Percentiles rank a stretch among this genome's conserved stretches.
Evolutionary conservation across 345 rosid genomes (phyloP).

Genomic region (Abelmoschus esculentus): DNA sequence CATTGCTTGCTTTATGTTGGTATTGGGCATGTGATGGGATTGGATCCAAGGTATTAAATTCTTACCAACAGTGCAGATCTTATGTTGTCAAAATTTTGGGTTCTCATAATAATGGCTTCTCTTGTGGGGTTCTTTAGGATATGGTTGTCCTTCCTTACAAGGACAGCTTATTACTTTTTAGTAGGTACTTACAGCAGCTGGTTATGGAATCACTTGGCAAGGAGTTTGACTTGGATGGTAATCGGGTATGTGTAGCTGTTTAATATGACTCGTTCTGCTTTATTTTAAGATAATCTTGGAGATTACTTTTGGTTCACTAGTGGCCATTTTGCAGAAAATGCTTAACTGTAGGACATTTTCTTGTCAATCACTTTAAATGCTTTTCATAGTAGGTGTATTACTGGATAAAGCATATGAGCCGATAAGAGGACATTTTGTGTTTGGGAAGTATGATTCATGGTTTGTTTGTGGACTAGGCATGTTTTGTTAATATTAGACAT

Average conservation of each 20-base stretch:
- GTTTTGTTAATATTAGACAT: no score
- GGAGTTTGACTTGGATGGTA: slow-evolving; percentile 93
- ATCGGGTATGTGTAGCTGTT: slow-evolving; percentile 46
- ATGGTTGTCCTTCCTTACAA: slow-evolving; percentile 99
- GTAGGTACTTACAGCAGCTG: slow-evolving; percentile 90
- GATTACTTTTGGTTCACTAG: slow-evolving; percentile 1
- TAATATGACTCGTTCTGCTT: background rate
- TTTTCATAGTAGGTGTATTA: background rate
- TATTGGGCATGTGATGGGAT: slow-evolving; percentile 89
- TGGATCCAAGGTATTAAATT: slow-evolving; percentile 73
- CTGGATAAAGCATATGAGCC: background rate
- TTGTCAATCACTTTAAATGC: background rate
- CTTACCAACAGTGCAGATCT: slow-evolving; percentile 4
- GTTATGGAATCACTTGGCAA: slow-evolving; percentile 99
- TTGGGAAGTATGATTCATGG: background rate
- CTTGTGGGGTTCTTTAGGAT: slow-evolving; percentile 46
- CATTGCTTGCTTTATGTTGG: slow-evolving; percentile 92
- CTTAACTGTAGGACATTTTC: background rate
- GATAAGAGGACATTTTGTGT: background rate
- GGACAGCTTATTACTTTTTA: slow-evolving; percentile 85
- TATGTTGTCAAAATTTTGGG: slow-evolving; percentile 7
- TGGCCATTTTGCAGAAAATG: background rate
- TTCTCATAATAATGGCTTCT: slow-evolving; percentile 1
- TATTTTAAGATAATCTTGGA: slow-evolving; percentile 1
- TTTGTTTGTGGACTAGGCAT: background rate